phyloP scores from a whole-genome alignment of 495 filamentous ascomycete genomes.

The Neurospora sp. region DNA sequence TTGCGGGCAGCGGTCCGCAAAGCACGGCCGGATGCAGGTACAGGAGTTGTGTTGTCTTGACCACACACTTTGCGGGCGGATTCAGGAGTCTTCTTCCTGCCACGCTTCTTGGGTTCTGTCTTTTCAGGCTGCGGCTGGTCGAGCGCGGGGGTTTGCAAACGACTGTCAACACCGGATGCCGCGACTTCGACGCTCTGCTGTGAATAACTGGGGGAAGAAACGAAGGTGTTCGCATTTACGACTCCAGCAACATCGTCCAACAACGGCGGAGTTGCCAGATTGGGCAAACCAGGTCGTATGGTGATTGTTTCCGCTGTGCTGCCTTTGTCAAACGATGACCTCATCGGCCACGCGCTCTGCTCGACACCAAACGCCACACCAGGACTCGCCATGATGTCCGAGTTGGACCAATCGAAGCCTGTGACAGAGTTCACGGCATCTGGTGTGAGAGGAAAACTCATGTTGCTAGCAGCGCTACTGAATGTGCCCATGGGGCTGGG shows the following conservation, averaged over 20 bases:
- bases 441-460: not conserved
- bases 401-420: not conserved
- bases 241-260: not conserved
- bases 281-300: not conserved
- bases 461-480: not conserved
- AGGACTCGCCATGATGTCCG: not conserved
- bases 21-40: not conserved
- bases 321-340: not conserved
- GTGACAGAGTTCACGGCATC: not conserved
- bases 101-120: not conserved
- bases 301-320: not conserved
- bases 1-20: slow-evolving; percentile 11
- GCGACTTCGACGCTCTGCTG: not conserved
- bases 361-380: not conserved
- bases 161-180: not conserved
- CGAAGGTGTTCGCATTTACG: not conserved
- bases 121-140: not conserved
- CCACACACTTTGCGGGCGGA: not conserved
- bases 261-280: not conserved
- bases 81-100: not conserved
- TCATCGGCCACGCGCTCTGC: not conserved
- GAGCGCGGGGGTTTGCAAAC: not conserved
- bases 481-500: not conserved
- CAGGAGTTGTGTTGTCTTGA: not conserved
- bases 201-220: not conserved